Conservation (phyloP, 306 rosid species). For the Cucumis cinereus region DNA sequence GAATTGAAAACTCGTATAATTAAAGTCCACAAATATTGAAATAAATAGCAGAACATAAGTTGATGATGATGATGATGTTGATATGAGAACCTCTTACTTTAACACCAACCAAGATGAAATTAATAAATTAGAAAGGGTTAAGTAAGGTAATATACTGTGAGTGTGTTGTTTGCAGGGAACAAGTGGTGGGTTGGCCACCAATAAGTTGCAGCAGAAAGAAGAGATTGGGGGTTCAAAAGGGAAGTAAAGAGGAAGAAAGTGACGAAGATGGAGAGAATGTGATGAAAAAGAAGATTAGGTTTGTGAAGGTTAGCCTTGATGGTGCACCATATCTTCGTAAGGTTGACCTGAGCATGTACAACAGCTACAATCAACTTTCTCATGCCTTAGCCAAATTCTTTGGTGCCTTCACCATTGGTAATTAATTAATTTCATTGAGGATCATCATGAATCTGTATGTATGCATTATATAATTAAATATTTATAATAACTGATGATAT, state of each 20-base stretch:
- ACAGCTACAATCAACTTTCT: conserved; percentile 55
- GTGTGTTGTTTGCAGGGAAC: conserved; percentile 31
- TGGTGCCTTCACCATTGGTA: conserved; percentile 49
- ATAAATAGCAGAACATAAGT: too few species aligned
- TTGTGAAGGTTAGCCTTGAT: conserved; percentile 89
- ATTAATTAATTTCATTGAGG: too few species aligned
- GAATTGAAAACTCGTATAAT: too few species aligned
- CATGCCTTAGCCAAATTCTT: conserved; percentile 78
- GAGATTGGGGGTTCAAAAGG: conserved; percentile 43
- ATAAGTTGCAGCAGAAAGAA: conserved; percentile 71
- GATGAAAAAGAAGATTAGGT: not conserved
- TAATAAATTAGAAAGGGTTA: too few species aligned
- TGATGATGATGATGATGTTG: too few species aligned
- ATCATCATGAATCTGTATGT: too few species aligned
- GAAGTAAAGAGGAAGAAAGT: conserved; percentile 16
- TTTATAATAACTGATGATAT: too few species aligned
- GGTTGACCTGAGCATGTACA: conserved; percentile 56
- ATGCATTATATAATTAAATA: too few species aligned
- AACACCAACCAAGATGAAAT: too few species aligned
- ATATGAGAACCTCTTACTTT: too few species aligned
- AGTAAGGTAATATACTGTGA: too few species aligned
- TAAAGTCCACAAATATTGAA: too few species aligned
- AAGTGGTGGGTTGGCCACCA: conserved; percentile 99
- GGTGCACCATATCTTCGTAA: conserved; percentile 98
- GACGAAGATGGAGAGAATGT: conserved; percentile 8